Evolutionary conservation across 116 monocot species (phyloP), one percentile per base, ranked within the genome.

Genomic region (Phalaenopsis hybrid): DNA sequence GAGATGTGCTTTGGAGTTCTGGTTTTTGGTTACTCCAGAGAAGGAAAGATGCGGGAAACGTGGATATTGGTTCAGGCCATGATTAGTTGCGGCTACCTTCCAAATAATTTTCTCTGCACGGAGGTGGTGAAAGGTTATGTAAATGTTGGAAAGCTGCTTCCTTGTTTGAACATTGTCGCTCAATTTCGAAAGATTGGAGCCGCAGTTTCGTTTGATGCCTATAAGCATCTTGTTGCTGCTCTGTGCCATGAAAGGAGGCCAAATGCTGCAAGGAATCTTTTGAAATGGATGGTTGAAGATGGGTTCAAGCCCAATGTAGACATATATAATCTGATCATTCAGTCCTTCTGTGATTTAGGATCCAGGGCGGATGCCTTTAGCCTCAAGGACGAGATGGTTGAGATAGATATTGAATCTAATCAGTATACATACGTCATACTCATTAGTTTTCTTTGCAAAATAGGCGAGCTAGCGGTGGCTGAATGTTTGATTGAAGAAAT

Each of bases 401-500:
- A n/a, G 28, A 78, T 76, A 55, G 88, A 85, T 50, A 23, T 94
- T 61, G 83, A 63, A 11, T 89, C 90, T 23, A 81, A 86, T 81
- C 43, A 84, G 51, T 83, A 81, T 73, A 91, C 88, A 37, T 97
- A 90, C 68, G 31, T 13, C 31, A 46, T 65, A 51, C 83, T 97
- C 11, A 80, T 97, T 10, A 55, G 76, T 12, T 87, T 85, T 81
- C 83, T 98, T 16, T 93, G 91, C 81, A 80, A 78, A 75, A 59
- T 80, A 13, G 90, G 89, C 15, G 88, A 75, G 75, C 84, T 81
- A 18, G 57, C 1, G 15, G 91, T 93, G 52, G 93, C 86, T 31
- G 93, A 92, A 84, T n/a, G 80, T 41, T 75, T 98, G 81, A 83
- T 94, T 83, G 83, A 77, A 77, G 92, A 98, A 78, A 88, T 94